phyloP scores from a whole-genome alignment of 129 eudicot genomes.

The Tagetes erecta region DNA sequence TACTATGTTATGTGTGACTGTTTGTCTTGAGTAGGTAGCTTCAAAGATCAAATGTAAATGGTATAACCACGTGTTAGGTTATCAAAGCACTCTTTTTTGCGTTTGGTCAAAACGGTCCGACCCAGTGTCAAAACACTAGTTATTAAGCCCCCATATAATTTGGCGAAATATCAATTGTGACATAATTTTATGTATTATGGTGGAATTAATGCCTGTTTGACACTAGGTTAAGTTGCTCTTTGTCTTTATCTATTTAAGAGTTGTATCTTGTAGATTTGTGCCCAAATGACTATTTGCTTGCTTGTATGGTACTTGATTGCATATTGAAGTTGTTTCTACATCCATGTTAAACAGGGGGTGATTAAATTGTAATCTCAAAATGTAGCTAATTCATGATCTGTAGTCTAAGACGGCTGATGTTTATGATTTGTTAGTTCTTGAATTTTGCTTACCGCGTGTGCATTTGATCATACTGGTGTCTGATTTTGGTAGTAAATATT shows the following conservation, averaged over 20 bases:
- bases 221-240: neutral
- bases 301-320: neutral
- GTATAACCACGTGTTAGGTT: too few relatives aligned
- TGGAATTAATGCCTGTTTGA: neutral
- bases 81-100: too few relatives aligned
- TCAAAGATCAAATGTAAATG: too few relatives aligned
- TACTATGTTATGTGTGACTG: too few relatives aligned
- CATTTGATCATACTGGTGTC: slow-evolving; percentile 17
- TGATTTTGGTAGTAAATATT: neutral
- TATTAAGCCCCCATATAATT: neutral
- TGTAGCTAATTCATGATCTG: neutral
- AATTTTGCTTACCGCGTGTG: neutral
- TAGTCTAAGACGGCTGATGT: slow-evolving; percentile 15
- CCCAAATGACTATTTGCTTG: neutral
- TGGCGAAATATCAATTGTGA: neutral
- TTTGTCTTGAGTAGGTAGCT: too few relatives aligned
- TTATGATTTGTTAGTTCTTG: slow-evolving; percentile 13
- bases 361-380: neutral
- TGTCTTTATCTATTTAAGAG: too few relatives aligned
- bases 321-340: neutral
- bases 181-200: neutral
- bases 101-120: too few relatives aligned
- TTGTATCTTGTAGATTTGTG: neutral
- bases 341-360: neutral
- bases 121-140: too few relatives aligned